Percentiles rank a stretch among this genome's conserved stretches.
phyloP scores from a whole-genome alignment of 108 stramenopile genomes.

The Aurantiochytrium sp. region DNA sequence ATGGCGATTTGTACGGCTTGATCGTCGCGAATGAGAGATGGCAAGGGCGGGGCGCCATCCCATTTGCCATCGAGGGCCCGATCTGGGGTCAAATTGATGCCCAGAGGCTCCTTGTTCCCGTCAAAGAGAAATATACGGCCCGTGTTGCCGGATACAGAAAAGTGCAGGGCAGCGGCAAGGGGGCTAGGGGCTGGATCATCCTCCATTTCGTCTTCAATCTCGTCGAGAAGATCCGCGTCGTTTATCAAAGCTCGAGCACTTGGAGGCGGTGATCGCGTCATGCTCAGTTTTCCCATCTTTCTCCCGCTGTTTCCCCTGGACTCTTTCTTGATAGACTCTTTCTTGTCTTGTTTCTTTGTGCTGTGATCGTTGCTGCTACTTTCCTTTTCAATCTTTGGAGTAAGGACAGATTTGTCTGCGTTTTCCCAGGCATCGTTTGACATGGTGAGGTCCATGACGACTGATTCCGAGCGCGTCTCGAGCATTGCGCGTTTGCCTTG shows the following conservation, averaged over 20 bases:
- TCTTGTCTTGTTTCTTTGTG: too few relatives aligned
- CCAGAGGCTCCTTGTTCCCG: background rate
- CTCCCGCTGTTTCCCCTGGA: too few relatives aligned
- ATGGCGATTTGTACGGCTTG: background rate
- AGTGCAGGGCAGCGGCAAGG: background rate
- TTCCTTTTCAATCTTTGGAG: too few relatives aligned
- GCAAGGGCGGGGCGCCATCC: background rate
- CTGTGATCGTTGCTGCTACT: too few relatives aligned
- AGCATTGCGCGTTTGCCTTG: background rate
- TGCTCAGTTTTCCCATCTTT: too few relatives aligned
- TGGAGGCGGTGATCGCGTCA: background rate
- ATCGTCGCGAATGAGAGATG: background rate
- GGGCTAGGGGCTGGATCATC: background rate
- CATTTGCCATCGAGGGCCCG: background rate
- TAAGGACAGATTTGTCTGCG: too few relatives aligned
- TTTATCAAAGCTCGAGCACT: background rate
- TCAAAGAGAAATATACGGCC: slow-evolving; percentile 5
- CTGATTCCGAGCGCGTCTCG: background rate
- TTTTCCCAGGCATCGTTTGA: background rate
- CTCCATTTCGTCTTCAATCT: background rate
- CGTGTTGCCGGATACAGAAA: background rate
- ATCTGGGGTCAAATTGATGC: background rate
- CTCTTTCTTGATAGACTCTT: too few relatives aligned
- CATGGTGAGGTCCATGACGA: background rate
- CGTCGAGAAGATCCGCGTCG: background rate